These are phyloP conservation scores for Allium fistulosum DNA, from an alignment of 106 monocot genomes.

Conservation along the genomic window DNA sequence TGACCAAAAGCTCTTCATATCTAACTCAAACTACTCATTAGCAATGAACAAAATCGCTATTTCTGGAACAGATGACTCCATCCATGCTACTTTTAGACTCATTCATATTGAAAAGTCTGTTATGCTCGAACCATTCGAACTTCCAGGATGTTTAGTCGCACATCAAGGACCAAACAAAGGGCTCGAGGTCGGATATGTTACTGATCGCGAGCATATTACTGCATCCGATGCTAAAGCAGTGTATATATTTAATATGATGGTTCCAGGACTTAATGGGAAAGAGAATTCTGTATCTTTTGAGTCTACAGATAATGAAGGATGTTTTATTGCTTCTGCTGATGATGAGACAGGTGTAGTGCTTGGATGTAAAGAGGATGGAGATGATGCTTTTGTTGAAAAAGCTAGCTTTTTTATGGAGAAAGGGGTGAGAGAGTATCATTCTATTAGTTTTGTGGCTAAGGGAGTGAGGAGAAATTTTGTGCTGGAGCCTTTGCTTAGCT, in stretches of 20 bases:
- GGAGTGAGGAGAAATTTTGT: constrained; percentile 46
- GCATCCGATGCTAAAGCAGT: not conserved
- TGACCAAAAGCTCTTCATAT: constrained; percentile 35
- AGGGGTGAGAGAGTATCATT: constrained; percentile 49
- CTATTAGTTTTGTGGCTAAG: constrained; percentile 63
- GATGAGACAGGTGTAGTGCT: constrained; percentile 21
- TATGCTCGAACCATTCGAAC: constrained; percentile 70
- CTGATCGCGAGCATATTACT: not conserved
- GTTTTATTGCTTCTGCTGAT: constrained; percentile 28
- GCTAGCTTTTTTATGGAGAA: constrained; percentile 31
- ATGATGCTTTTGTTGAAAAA: constrained; percentile 15
- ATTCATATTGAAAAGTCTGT: constrained; percentile 1
- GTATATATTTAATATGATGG: constrained; percentile 34
- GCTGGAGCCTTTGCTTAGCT: constrained; percentile 55
- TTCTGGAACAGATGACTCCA: constrained; percentile 44
- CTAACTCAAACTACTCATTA: constrained; percentile 43
- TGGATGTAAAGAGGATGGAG: constrained; percentile 14
- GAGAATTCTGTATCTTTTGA: constrained; percentile 45
- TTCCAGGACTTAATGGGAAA: constrained; percentile 41
- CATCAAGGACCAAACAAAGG: constrained; percentile 27
- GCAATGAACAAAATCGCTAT: constrained; percentile 45
- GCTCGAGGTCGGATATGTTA: constrained; percentile 10
- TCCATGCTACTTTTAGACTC: constrained; percentile 70
- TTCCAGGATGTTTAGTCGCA: constrained; percentile 55
- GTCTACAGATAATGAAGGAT: constrained; percentile 30